Evolutionary conservation across 2,329 filamentous ascomycete species (phyloP).

Genomic region (Pseudogymnoascus sp.): DNA sequence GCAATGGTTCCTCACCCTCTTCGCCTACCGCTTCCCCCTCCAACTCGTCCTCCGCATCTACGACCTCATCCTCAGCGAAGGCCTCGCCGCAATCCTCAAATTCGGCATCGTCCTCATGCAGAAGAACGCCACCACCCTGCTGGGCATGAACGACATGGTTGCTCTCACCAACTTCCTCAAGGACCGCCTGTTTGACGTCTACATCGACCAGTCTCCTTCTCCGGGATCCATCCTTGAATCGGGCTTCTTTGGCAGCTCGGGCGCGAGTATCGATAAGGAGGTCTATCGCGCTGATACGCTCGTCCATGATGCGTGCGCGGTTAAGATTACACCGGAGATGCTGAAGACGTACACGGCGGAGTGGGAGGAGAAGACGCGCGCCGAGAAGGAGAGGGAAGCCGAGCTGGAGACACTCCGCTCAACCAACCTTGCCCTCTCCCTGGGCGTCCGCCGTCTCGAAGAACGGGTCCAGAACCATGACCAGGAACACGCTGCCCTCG

Average conservation of each 20-base stretch:
- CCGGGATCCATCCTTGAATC: constrained; percentile 91
- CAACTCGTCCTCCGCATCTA: constrained; percentile 95
- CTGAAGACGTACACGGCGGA: constrained; percentile 74
- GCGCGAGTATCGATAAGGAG: constrained; percentile 84
- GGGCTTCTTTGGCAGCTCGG: constrained; percentile 92
- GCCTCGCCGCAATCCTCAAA: constrained; percentile 83
- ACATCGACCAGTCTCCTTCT: constrained; percentile 89
- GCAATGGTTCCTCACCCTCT: constrained; percentile 98
- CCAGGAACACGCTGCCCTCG: constrained; percentile 80
- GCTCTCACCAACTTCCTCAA: constrained; percentile 84
- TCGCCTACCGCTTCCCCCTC: constrained; percentile 92
- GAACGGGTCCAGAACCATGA: constrained; percentile 83
- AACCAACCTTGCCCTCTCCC: constrained; percentile 58
- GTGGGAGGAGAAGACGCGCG: constrained; percentile 85
- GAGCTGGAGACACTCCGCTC: constrained; percentile 69
- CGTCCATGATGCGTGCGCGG: constrained; percentile 82
- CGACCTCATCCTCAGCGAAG: constrained; percentile 88
- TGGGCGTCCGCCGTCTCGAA: constrained; percentile 77
- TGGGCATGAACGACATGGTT: constrained; percentile 85
- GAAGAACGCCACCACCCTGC: constrained; percentile 72
- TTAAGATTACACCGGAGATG: constrained; percentile 76
- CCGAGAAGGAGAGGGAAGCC: constrained; percentile 71
- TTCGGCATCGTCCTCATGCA: constrained; percentile 96
- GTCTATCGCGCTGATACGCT: constrained; percentile 91
- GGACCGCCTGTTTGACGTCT: constrained; percentile 90